Base-by-base conservation (phyloP, 176 grass and related monocot species). In the Cenchrus purpureus region DNA sequence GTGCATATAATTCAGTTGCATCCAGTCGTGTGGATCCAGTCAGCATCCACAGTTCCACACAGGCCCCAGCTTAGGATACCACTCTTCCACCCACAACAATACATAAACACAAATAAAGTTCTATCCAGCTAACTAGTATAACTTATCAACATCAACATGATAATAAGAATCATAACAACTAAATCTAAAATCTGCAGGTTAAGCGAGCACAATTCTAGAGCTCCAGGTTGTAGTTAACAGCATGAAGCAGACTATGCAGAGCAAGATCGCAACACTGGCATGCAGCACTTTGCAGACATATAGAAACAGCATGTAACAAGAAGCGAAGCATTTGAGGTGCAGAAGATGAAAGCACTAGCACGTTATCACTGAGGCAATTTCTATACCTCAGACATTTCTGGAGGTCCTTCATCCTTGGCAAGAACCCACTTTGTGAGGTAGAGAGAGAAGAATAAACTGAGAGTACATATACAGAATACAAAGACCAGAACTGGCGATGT, bases 391-490 rank as follows among this genome's bases (percentile, higher is more conserved):
- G 76, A 89, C 97, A 99, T 99, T 91, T 99, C 97, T 89, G 93
- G 90, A 73, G 97, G 97, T 15, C 97, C 97, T 81, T 99, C 97
- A 76, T 99, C 97, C 84, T 99, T 99, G n/a, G 97, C 87, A 79
- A 99, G 97, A 88, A 99, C 97, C 97, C 97, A 96, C 80, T 94
- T 99, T 85, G 93, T 84, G 67, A 96, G 97, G 82, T 95, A 99
- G 59, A 99, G 70, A 61, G 97, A 74, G 86, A 99, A 99, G 88
- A 95, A 89, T 83, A 99, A 89, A 84, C 91, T 94, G 78, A 99
- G 76, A 48, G 89, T 96, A 83, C 97, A 99, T 76, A 99, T 92
- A 77, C 87, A 92, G 87, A 99, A 95, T 22, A 99, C 97, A 74
- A 99, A 99, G 88, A 99, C 60, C 63, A 99, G 20, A 91, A 99